A percentile compares a stretch with the other conserved stretches of the same genome.
Evolutionary conservation across 768 basidiomycete genomes (phyloP).

Genomic region (Filobasidium wieringae): DNA sequence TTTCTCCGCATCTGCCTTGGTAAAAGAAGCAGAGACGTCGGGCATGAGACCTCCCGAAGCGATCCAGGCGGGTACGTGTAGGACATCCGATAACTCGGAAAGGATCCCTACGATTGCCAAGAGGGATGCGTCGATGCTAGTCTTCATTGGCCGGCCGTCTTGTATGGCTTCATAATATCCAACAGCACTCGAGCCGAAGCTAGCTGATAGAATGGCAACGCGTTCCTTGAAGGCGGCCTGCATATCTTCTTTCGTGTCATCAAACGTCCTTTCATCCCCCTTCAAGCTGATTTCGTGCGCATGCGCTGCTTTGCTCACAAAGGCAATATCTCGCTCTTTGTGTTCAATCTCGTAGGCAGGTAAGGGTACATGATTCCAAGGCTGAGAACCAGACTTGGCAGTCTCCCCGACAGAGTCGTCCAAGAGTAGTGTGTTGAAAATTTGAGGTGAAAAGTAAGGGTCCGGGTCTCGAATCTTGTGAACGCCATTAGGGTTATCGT

Average conservation of each 20-base stretch:
- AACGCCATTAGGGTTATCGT: neutral
- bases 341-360: slow-evolving; percentile 24
- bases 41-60: slow-evolving; percentile 25
- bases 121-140: slow-evolving; percentile 23
- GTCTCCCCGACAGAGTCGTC: slow-evolving; percentile 27
- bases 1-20: neutral
- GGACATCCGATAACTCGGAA: slow-evolving; percentile 20
- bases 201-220: neutral
- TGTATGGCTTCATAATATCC: neutral
- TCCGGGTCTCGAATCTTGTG: slow-evolving; percentile 3
- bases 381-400: slow-evolving; percentile 30
- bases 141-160: neutral
- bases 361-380: slow-evolving; percentile 35
- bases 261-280: neutral
- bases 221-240: neutral
- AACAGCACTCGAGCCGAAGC: neutral
- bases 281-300: neutral
- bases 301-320: neutral
- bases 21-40: neutral
- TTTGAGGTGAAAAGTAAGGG: slow-evolving; percentile 4
- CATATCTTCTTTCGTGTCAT: neutral
- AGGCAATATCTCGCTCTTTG: neutral
- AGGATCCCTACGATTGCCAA: slow-evolving; percentile 34
- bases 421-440: slow-evolving; percentile 23
- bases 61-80: slow-evolving; percentile 34